phyloP scores from a whole-genome alignment of 352 stramenopile genomes.

The Peronospora belbahrii region DNA sequence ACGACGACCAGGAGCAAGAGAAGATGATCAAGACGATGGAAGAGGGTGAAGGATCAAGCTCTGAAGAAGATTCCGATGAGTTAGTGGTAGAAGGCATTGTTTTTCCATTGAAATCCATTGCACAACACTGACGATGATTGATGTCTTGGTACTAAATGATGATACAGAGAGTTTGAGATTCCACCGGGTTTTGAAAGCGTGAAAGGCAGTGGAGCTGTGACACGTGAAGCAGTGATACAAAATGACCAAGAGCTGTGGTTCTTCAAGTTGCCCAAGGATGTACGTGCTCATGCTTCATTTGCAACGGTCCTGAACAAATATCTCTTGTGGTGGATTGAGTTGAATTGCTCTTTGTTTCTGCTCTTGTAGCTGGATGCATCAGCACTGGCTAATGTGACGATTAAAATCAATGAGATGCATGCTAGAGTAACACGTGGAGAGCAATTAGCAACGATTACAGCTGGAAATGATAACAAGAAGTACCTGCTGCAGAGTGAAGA shows the following conservation, averaged over 20 bases:
- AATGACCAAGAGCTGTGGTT: slow-evolving; percentile 84
- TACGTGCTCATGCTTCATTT: slow-evolving; percentile 24
- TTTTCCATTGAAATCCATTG: not conserved
- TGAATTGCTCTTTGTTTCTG: not conserved
- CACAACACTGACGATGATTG: slow-evolving; percentile 5
- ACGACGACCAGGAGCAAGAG: slow-evolving; percentile 27
- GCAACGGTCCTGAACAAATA: not conserved
- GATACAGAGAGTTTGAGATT: slow-evolving; percentile 70
- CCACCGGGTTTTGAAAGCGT: slow-evolving; percentile 60
- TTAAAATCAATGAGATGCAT: slow-evolving; percentile 44
- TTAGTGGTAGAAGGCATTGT: slow-evolving; percentile 15
- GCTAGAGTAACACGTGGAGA: slow-evolving; percentile 19
- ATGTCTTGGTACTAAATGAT: not conserved
- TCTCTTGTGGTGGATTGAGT: not conserved
- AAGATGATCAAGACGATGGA: slow-evolving; percentile 8
- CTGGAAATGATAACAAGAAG: slow-evolving; percentile 30
- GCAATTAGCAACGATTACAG: slow-evolving; percentile 36
- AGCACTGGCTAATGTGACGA: slow-evolving; percentile 54
- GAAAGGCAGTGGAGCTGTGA: slow-evolving; percentile 47
- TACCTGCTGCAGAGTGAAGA: slow-evolving; percentile 58
- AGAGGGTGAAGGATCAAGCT: slow-evolving; percentile 29
- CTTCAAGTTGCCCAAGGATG: slow-evolving; percentile 77
- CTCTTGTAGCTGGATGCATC: slow-evolving; percentile 54
- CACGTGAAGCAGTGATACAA: slow-evolving; percentile 48
- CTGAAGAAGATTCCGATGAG: slow-evolving; percentile 50